These are phyloP conservation scores for Myxozyma vanderwaltii DNA, from an alignment of 805 yeast species.

Conservation along the genomic window DNA sequence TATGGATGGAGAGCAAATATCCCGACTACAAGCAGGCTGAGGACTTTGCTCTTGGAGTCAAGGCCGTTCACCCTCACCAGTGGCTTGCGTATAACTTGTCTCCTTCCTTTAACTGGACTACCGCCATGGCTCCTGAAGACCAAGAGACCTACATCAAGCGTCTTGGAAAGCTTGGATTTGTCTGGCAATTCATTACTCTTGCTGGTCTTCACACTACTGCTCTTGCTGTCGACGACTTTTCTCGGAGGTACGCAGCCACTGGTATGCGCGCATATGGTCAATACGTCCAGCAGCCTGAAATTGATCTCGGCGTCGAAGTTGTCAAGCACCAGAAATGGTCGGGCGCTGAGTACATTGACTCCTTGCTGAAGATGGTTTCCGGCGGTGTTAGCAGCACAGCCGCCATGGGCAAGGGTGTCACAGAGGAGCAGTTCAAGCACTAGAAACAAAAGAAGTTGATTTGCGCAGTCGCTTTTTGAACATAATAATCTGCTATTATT, in stretches of 20 bases:
- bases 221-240: conserved; percentile 81
- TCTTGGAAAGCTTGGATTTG: conserved; percentile 84
- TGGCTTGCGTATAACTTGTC: conserved; percentile 97
- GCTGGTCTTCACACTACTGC: conserved; percentile 98
- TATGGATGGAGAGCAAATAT: conserved; percentile 97
- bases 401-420: conserved; percentile 98
- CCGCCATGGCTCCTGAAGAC: conserved; percentile 83
- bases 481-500: background rate
- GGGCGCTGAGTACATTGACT: conserved; percentile 95
- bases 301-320: conserved; percentile 86
- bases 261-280: conserved; percentile 98
- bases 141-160: conserved; percentile 89
- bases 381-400: conserved; percentile 96
- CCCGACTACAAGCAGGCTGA: conserved; percentile 93
- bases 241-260: conserved; percentile 70
- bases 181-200: conserved; percentile 96
- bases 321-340: conserved; percentile 99
- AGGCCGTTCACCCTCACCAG: conserved; percentile 76
- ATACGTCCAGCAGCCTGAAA: conserved; percentile 82
- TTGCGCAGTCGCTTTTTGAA: background rate
- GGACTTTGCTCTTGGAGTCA: conserved; percentile 92
- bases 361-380: conserved; percentile 81
- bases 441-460: background rate
- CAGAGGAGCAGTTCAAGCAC: conserved; percentile 87
- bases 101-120: conserved; percentile 97